phyloP scores from a whole-genome alignment of 495 filamentous ascomycete species.

The Neurospora sp. region DNA sequence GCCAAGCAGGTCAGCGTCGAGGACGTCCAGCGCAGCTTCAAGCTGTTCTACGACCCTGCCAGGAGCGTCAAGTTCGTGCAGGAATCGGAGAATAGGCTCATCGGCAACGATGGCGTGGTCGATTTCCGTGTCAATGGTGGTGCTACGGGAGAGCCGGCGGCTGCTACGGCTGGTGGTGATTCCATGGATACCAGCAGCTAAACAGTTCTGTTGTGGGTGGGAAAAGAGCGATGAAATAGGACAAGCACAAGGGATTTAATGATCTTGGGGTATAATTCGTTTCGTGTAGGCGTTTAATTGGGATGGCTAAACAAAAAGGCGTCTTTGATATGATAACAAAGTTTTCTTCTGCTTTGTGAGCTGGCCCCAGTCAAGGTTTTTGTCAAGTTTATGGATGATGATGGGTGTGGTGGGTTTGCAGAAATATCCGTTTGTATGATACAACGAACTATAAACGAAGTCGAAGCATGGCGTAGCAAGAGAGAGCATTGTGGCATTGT shows the following conservation, averaged over 20 bases:
- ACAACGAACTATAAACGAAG: not conserved
- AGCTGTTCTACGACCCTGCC: conserved; percentile 80
- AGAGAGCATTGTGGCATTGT: not conserved
- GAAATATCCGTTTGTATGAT: not conserved
- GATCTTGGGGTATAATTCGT: not conserved
- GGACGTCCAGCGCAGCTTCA: conserved; percentile 88
- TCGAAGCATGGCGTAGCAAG: not conserved
- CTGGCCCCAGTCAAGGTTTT: not conserved
- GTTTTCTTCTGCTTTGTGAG: not conserved
- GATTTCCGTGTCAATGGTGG: conserved; percentile 56
- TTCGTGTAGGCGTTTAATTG: not conserved
- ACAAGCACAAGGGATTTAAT: not conserved
- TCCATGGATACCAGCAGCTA: conserved; percentile 63
- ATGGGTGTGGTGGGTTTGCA: not conserved
- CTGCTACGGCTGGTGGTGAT: conserved; percentile 39
- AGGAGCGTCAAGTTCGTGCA: conserved; percentile 83
- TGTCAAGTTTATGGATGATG: not conserved
- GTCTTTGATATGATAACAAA: not conserved
- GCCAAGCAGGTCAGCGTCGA: conserved; percentile 67
- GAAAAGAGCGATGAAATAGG: not conserved
- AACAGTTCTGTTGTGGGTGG: not conserved
- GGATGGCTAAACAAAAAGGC: not conserved
- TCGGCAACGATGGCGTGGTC: conserved; percentile 74
- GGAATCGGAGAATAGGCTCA: conserved; percentile 85
- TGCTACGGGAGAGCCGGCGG: not conserved